A percentile compares a stretch with the other conserved stretches of the same genome.
phyloP scores from a whole-genome alignment of 2,329 filamentous ascomycete genomes.

The Cercospora sp. region DNA sequence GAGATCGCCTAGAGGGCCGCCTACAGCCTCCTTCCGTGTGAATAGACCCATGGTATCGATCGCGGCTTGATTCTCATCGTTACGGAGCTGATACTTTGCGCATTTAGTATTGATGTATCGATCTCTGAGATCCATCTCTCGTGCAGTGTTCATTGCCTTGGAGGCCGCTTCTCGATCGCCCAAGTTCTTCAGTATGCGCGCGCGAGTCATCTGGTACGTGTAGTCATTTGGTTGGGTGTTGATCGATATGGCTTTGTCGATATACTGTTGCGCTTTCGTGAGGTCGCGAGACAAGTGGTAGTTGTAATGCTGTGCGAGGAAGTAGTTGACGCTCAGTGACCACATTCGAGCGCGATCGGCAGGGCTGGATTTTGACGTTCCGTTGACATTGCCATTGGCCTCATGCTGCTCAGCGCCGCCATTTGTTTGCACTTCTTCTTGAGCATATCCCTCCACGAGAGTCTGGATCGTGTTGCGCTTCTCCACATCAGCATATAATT shows the following conservation, averaged over 20 bases:
- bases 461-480: conserved; percentile 78
- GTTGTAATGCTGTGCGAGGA: conserved; percentile 95
- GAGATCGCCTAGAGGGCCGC: conserved; percentile 84
- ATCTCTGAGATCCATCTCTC: conserved; percentile 82
- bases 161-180: conserved; percentile 79
- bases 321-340: conserved; percentile 80
- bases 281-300: conserved; percentile 85
- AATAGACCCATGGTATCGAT: conserved; percentile 90
- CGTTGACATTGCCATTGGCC: conserved; percentile 39
- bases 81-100: conserved; percentile 92
- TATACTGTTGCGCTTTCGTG: conserved; percentile 74
- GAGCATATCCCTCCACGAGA: conserved; percentile 75
- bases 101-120: conserved; percentile 98
- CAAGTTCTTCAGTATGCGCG: conserved; percentile 87
- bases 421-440: conserved; percentile 34
- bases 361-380: conserved; percentile 38
- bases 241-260: conserved; percentile 78
- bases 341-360: conserved; percentile 56
- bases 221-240: conserved; percentile 84
- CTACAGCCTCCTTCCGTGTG: conserved; percentile 84
- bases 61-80: conserved; percentile 83
- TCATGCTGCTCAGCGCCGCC: conserved; percentile 29
- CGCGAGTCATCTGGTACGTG: conserved; percentile 90
- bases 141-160: conserved; percentile 83
- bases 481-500: conserved; percentile 73